These are phyloP conservation scores for Delitschia confertaspora DNA, from an alignment of 495 filamentous ascomycete genomes.

Conservation along the genomic window DNA sequence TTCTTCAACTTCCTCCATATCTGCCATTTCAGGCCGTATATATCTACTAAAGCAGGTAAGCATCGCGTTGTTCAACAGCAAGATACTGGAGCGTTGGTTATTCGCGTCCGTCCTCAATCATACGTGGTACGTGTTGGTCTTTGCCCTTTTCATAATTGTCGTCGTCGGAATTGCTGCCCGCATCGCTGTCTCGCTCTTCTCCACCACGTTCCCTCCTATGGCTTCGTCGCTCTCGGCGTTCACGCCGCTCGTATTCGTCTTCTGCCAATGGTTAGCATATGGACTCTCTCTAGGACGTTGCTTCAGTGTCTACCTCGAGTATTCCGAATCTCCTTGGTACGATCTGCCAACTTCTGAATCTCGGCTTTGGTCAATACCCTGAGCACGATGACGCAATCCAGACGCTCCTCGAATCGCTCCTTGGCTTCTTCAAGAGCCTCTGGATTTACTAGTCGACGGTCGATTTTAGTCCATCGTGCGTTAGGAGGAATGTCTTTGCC, in stretches of 20 bases:
- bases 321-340: constrained; percentile 54
- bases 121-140: constrained; percentile 5
- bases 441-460: constrained; percentile 72
- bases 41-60: too few relatives aligned
- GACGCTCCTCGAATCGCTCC: constrained; percentile 71
- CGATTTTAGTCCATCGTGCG: constrained; percentile 85
- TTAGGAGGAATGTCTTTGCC: constrained; percentile 60
- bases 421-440: constrained; percentile 65
- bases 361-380: constrained; percentile 72
- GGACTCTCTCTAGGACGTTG: not conserved
- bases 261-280: constrained; percentile 5
- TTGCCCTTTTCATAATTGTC: constrained; percentile 11
- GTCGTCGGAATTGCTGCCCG: constrained; percentile 10
- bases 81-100: too few relatives aligned
- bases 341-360: constrained; percentile 67
- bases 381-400: constrained; percentile 78
- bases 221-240: constrained; percentile 9
- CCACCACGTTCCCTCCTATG: constrained; percentile 20
- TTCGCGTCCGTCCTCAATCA: constrained; percentile 21
- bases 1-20: too few relatives aligned
- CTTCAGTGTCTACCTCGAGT: constrained; percentile 55
- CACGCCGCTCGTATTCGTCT: constrained; percentile 12
- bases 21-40: too few relatives aligned
- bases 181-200: constrained; percentile 10
- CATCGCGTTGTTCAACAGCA: too few relatives aligned